These are phyloP conservation scores for Candida sp. DNA, from an alignment of 1,139 yeast genomes.

Conservation along the genomic window DNA sequence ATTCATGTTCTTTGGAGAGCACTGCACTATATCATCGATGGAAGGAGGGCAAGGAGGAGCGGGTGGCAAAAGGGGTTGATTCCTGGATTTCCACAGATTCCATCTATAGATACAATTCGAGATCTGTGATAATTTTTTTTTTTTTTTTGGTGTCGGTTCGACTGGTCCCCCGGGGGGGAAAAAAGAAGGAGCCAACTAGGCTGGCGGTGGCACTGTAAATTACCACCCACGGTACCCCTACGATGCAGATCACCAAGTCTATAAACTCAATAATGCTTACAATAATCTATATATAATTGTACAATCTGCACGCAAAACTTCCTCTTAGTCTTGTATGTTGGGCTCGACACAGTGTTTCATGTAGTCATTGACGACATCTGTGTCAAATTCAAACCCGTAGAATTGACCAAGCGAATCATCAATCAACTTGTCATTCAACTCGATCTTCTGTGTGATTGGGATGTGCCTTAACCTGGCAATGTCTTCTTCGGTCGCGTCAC, in stretches of 20 bases:
- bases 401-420: conserved; percentile 19
- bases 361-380: conserved; percentile 27
- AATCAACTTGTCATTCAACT: conserved; percentile 26
- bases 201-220: no score
- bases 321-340: conserved; percentile 9
- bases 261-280: no score
- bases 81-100: no score
- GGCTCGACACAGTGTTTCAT: conserved; percentile 28
- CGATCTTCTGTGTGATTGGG: conserved; percentile 20
- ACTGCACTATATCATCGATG: neutral
- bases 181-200: no score
- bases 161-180: neutral
- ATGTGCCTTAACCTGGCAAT: conserved; percentile 7
- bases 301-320: no score
- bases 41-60: neutral
- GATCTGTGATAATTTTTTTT: neutral
- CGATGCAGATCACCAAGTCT: no score
- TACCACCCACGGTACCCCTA: no score
- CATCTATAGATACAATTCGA: neutral
- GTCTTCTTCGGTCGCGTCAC: conserved; percentile 4
- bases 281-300: no score
- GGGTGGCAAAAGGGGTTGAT: neutral
- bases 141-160: no score
- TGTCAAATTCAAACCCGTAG: conserved; percentile 26
- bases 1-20: neutral